These are phyloP conservation scores for Tagetes patula DNA, from an alignment of 129 eudicot species.

Conservation along the genomic window DNA sequence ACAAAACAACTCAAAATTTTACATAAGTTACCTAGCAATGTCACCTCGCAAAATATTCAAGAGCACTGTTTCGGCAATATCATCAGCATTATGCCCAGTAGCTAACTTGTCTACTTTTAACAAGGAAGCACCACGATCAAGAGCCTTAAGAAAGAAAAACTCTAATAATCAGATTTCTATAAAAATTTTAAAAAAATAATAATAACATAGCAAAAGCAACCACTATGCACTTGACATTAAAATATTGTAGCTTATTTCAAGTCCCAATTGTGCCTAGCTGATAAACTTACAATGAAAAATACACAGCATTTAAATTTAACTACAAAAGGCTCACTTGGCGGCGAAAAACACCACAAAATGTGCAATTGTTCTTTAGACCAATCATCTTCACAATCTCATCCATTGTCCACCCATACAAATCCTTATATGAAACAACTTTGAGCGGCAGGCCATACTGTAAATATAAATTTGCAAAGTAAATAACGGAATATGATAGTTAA, in stretches of 20 bases:
- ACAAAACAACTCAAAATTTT: not conserved
- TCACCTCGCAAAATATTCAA: constrained; percentile 92
- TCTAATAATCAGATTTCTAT: not conserved
- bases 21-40: constrained; percentile 72
- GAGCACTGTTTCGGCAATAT: constrained; percentile 92
- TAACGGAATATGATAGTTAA: not conserved
- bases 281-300: not conserved
- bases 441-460: constrained; percentile 89
- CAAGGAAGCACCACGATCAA: constrained; percentile 97
- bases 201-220: not conserved
- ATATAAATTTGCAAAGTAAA: constrained; percentile 8
- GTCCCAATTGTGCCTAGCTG: constrained; percentile 1
- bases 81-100: constrained; percentile 97
- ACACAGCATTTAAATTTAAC: not conserved
- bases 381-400: constrained; percentile 94
- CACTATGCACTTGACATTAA: not conserved
- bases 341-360: constrained; percentile 94
- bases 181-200: not conserved
- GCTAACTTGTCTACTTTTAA: constrained; percentile 91
- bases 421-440: constrained; percentile 90
- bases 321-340: constrained; percentile 59
- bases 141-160: constrained; percentile 56
- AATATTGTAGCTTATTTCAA: not conserved
- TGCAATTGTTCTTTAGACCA: constrained; percentile 93
- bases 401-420: constrained; percentile 98